Base-by-base conservation (phyloP, 2,329 filamentous ascomycete species). In the Dactylellina leptospora region DNA sequence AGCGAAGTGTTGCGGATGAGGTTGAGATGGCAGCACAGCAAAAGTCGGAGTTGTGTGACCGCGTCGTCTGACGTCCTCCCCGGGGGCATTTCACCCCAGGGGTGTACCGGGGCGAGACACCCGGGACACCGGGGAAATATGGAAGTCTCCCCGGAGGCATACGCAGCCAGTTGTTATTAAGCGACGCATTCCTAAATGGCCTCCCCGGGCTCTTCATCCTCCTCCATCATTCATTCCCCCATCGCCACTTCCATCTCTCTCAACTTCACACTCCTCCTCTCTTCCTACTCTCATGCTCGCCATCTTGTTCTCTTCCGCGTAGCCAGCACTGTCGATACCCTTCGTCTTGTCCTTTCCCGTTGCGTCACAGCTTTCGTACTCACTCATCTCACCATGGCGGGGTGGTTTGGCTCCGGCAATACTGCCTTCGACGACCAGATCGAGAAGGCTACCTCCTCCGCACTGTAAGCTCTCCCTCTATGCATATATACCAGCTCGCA, bases 351-450 rank as follows among this genome's bases (percentile, higher is more conserved):
- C 71, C 63, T 59, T 64, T 44, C 30, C 33, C 18, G 47, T 63
- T 60, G 44, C 27, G 50, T 40, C 48, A 27, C 27, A 51, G 44
- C 48, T 40, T n/a, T 40, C 11, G 8, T 40, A 63, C 30, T 48
- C 18, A 18, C 40, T 45, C 22, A 55, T 18, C 20, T 25, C 75
- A 75, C 36, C 66, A 97, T 97, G 93, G 89, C 92, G 79, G 92
- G 93, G 85, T 99, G 93, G 93, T 97, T 96, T 80, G 91, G 90
- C 76, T 93, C 92, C 80, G 87, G 88, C 81, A 92, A 91, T 81
- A 91, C 89, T 79, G 92, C 92, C 82, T 85, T 99, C 81, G 95
- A 99, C 81, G 93, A 96, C 82, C 95, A 97, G 85, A 90, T 99
- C 78, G 93, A 97, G 80, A 91, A 90, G 81, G 95, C 95, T 56